These are phyloP conservation scores for Fraxinus baroniana DNA, from an alignment of 305 asterid species.

Conservation along the genomic window DNA sequence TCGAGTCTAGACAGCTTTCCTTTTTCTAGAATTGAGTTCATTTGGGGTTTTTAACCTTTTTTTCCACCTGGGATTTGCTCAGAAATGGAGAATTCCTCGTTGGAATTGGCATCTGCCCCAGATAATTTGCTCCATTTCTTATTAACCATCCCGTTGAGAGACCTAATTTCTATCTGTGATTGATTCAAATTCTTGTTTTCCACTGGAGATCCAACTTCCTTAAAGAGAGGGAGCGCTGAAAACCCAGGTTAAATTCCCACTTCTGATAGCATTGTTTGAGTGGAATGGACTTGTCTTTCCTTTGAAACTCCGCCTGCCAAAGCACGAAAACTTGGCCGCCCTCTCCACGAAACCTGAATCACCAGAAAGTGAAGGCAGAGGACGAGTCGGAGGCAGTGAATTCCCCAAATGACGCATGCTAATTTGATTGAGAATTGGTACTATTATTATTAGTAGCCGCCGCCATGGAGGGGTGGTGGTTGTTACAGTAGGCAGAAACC, in stretches of 20 bases:
- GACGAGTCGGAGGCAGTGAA: constrained; percentile 34
- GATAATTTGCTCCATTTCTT: too few species aligned
- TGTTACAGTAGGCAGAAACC: constrained; percentile 19
- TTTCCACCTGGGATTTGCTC: too few species aligned
- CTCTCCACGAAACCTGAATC: constrained; percentile 88
- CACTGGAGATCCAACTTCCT: constrained; percentile 45
- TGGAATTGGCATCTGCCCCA: too few species aligned
- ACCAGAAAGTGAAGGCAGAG: constrained; percentile 48
- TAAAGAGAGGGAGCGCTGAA: constrained; percentile 63
- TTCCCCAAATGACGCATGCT: constrained; percentile 36
- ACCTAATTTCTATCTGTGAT: too few species aligned
- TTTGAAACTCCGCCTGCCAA: constrained; percentile 74
- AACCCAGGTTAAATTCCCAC: constrained; percentile 51
- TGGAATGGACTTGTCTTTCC: constrained; percentile 48
- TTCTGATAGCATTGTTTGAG: constrained; percentile 23
- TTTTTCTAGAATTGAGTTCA: too few species aligned
- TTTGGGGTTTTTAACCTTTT: too few species aligned
- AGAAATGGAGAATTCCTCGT: too few species aligned
- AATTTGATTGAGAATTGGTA: constrained; percentile 32
- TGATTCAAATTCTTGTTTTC: constrained; percentile 29
- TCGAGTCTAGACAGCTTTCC: too few species aligned
- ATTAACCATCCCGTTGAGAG: too few species aligned
- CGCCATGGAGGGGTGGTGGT: neutral
- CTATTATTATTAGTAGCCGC: constrained; percentile 10
- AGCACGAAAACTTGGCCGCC: constrained; percentile 86